Evolutionary conservation across 495 filamentous ascomycete genomes (phyloP), one percentile per base, ranked within the genome.

Genomic region (Bathelium albidoporum): DNA sequence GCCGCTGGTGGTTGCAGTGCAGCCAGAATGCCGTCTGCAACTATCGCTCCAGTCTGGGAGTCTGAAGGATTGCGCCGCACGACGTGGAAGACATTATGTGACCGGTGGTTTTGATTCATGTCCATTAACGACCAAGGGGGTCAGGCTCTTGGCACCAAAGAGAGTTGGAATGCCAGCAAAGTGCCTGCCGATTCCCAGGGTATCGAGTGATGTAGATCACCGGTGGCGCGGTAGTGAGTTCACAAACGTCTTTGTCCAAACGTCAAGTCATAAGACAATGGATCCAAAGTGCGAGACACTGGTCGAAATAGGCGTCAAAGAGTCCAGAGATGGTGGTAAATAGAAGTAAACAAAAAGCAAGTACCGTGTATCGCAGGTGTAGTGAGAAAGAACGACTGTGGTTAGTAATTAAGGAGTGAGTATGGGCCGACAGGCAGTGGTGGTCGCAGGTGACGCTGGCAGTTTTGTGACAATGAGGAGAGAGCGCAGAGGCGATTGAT

Each of bases 381-480:
- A 59, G 5, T 68, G 44, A 62, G 59, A 68, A 68, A n/a, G 66
- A 68, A 41, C 58, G 66, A 68, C 66, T 68, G 39, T 58, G 66
- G 66, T 68, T 20, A 64, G 62, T n/a, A 2, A 59, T 59, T 24
- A 58, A 55, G 5, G 49, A 55, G 49, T 55, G 49, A 9, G 29
- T 55, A 24, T 9, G 10, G 9, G 49, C 49, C 49, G 49, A 55
- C 49, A 29, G 49, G 49, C 49, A 55, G 49, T 55, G 22, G 24
- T 55, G 12, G 49, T 24, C 49, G 49, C 49, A 28, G 49, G 49
- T 55, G 24, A 7, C 29, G 20, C 49, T 55, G 49, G 49, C 49
- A 24, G 24, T 55, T 49, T 49, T 49, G 44, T n/a, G 44, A 22
- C 20, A 5, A 5, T 20, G 44, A 49, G 44, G 44, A 49, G 44